Evolutionary conservation across 192 early-diverging fungal species (phyloP), one percentile per base, ranked within the genome.

Genomic region (Paraglomus brasilianum): DNA sequence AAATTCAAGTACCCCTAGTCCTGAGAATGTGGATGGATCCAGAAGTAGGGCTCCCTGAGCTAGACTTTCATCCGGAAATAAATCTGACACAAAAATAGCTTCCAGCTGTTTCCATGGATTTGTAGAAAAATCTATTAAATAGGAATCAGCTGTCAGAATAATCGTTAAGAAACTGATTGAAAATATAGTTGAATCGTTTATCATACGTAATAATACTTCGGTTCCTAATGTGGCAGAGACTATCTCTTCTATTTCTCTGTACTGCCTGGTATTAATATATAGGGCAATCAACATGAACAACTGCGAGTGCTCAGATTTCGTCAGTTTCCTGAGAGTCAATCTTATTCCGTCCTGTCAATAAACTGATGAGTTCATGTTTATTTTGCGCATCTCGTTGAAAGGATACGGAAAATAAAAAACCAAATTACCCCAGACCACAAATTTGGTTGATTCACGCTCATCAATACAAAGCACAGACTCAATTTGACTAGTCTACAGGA

Each of bases 261-360:
- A 19, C 30, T 69, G 50, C 30, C 17, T 55, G n/a, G 49, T 56
- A 10, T 55, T 30, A n/a, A 69, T 56, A 41, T 50, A 56, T 8
- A 50, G 39, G 19, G 66, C 66, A 55, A 69, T 56, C 24, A 69
- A 21, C 40, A 69, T 30, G 30, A 56, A 69, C 19, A 69, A 44
- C 2, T 69, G 51, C 2, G 41, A 21, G 22, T 69, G 47, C 4
- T 38, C 40, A n/a, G 65, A 45, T 21, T 55, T 69, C 21, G 56
- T 47, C 19, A 69, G 36, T 41, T 56, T 19, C 0, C 45, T n/a
- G 36, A 69, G 48, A 8, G 65, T 36, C 17, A 36, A 8, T 41
- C 36, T 19, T 19, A 51, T 22, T 15, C n/a, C 4, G 38, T 14
- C 9, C 48, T 51, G 22, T 51, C 38, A 14, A 19, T 38, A 39